Base-by-base conservation (phyloP, 306 rosid species). In the Medicago lupulina region DNA sequence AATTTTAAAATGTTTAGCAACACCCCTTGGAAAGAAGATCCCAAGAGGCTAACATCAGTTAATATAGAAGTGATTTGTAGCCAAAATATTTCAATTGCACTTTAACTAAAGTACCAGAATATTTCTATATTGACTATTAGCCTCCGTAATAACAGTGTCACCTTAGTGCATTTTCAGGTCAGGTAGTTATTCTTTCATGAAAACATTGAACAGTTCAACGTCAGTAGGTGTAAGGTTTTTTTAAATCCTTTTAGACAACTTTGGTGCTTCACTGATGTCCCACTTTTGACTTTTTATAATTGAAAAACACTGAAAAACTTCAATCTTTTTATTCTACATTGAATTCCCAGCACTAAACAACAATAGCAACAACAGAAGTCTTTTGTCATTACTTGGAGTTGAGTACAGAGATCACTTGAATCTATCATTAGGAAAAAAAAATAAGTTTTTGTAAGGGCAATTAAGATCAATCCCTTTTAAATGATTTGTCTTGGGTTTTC, bases 1-100 rank as follows among this genome's bases (percentile, higher is more conserved):
- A 14, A 57, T 23, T 31, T 73, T 36, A 21, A 79, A 64, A 31
- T 70, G 57, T 65, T 63, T 8, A 77, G 72, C 67, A 9, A 51
- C 11, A 1, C 71, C 18, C 71, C 18, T 54, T 13, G 4, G 8
- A 54, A 43, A 62, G 72, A 49, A 43, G 55, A 60, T 43, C 67
- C 47, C 16, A 38, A 34, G 38, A 34, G 38, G 38, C 38, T 34
- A 34, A 5, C 38, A 34, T 34, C 38, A 34, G 38, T 34, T 34
- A 6, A 2, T 5, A 34, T 34, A 4, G 38, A 25, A 10, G 17
- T 16, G 53, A n/a, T 43, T 14, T 51, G 54, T 50, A 55, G 50
- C 67, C 21, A 28, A 53, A 53, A 43, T 49, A 49, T 49, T 49
- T 49, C 54, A 49, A 51, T 4, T 11, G 9, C 10, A 71, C 44